Evolutionary conservation across 768 basidiomycete genomes (phyloP).

Genomic region (Coprinopsis sp.): DNA sequence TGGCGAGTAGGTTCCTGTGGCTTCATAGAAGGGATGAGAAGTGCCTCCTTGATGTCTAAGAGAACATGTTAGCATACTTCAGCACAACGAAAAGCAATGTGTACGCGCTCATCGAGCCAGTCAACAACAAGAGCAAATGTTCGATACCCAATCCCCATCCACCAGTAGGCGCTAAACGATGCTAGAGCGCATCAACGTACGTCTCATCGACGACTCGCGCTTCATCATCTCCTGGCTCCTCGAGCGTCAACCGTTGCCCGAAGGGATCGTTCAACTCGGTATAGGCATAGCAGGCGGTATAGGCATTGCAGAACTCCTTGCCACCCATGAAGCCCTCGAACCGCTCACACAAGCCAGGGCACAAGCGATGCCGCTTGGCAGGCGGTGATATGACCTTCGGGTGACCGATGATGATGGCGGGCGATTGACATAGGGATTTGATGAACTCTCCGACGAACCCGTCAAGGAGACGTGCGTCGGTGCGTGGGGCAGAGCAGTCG

Average conservation of each 20-base stretch:
- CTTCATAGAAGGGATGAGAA: slow-evolving; percentile 97
- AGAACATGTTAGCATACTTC: background rate
- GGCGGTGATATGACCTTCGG: slow-evolving; percentile 99
- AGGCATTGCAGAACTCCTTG: slow-evolving; percentile 98
- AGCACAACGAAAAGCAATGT: slow-evolving; percentile 9
- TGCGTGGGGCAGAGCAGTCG: slow-evolving; percentile 93
- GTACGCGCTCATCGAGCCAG: slow-evolving; percentile 82
- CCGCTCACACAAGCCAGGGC: slow-evolving; percentile 94
- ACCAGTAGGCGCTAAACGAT: slow-evolving; percentile 95
- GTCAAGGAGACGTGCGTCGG: slow-evolving; percentile 91
- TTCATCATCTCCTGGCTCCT: slow-evolving; percentile 96
- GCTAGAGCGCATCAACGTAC: slow-evolving; percentile 95
- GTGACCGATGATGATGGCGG: slow-evolving; percentile 97
- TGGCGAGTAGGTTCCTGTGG: slow-evolving; percentile 49
- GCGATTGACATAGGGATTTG: slow-evolving; percentile 93
- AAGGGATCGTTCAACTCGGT: slow-evolving; percentile 99
- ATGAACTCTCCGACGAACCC: slow-evolving; percentile 99
- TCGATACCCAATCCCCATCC: slow-evolving; percentile 98
- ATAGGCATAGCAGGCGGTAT: too few species aligned
- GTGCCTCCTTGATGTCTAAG: slow-evolving; percentile 93
- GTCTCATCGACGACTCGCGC: slow-evolving; percentile 97
- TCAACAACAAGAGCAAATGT: slow-evolving; percentile 97
- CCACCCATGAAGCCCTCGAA: slow-evolving; percentile 99
- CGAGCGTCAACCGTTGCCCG: slow-evolving; percentile 91
- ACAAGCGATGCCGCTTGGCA: slow-evolving; percentile 97